phyloP scores from a whole-genome alignment of 345 rosid species.

The Atalantia buxifolia region DNA sequence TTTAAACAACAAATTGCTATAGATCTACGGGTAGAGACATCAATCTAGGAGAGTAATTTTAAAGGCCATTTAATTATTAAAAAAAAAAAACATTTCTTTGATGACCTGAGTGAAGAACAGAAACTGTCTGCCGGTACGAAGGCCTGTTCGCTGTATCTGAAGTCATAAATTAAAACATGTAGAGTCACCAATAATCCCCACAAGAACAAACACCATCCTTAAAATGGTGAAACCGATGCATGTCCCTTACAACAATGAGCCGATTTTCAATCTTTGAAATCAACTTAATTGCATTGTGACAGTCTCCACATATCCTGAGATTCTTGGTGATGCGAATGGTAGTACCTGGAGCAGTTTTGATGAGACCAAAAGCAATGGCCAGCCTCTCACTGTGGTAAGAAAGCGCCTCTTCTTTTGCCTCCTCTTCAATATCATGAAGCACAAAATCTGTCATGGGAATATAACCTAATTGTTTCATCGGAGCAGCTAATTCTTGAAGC shows the following conservation, averaged over 20 bases:
- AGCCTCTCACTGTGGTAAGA: background rate
- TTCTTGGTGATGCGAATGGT: conserved; percentile 8
- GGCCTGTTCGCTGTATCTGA: background rate
- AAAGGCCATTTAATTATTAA: background rate
- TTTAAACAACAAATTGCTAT: background rate
- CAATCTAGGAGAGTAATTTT: background rate
- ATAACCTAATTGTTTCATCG: background rate
- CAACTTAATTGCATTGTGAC: conserved; percentile 3
- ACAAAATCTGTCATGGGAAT: conserved; percentile 3
- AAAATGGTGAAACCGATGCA: conserved; percentile 10
- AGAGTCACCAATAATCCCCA: conserved; percentile 3
- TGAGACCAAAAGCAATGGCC: conserved; percentile 10
- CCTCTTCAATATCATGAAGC: conserved; percentile 11
- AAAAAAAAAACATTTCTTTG: background rate
- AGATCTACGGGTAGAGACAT: background rate
- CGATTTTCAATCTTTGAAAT: background rate
- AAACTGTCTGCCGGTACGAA: too few species aligned
- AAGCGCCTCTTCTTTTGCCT: conserved; percentile 9
- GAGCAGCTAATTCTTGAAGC: background rate
- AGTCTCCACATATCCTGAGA: conserved; percentile 7
- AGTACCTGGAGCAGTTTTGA: conserved; percentile 6
- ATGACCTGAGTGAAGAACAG: background rate
- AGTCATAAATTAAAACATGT: background rate
- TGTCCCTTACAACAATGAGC: conserved; percentile 1
- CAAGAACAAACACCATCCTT: conserved; percentile 1